phyloP scores from a whole-genome alignment of 192 early-diverging fungal genomes.

The Piromyces finnis region DNA sequence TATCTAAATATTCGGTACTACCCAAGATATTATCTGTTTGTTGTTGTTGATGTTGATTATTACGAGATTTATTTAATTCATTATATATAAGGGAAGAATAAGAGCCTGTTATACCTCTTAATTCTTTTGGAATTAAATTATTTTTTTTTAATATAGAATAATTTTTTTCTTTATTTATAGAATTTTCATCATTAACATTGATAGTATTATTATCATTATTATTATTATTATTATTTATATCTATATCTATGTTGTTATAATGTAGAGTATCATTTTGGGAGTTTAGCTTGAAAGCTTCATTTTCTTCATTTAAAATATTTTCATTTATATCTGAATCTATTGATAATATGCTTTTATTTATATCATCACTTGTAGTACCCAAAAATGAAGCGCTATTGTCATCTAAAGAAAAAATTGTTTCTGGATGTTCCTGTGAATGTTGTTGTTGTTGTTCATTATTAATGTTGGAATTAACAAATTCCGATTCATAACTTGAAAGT shows the following conservation, averaged over 20 bases:
- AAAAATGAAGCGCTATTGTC: background rate
- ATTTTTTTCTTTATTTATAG: background rate
- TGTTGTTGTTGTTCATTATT: background rate
- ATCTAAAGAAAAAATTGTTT: background rate
- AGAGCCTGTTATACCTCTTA: background rate
- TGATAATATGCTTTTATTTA: no score
- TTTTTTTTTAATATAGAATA: background rate
- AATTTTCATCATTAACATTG: background rate
- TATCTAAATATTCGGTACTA: background rate
- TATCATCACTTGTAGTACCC: background rate
- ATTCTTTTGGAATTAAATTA: background rate
- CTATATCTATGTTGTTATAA: background rate
- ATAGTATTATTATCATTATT: background rate
- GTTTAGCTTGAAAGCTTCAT: background rate
- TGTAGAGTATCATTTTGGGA: background rate
- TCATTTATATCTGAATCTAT: background rate
- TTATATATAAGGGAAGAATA: background rate
- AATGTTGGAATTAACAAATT: background rate
- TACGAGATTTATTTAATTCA: background rate
- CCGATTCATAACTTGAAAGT: background rate
- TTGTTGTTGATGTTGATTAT: background rate
- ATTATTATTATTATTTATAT: background rate
- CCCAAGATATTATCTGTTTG: background rate
- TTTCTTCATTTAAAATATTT: background rate
- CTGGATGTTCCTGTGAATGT: background rate